Evolutionary conservation across 2,329 filamentous ascomycete genomes (phyloP).

Genomic region (Pseudocercospora vitis): DNA sequence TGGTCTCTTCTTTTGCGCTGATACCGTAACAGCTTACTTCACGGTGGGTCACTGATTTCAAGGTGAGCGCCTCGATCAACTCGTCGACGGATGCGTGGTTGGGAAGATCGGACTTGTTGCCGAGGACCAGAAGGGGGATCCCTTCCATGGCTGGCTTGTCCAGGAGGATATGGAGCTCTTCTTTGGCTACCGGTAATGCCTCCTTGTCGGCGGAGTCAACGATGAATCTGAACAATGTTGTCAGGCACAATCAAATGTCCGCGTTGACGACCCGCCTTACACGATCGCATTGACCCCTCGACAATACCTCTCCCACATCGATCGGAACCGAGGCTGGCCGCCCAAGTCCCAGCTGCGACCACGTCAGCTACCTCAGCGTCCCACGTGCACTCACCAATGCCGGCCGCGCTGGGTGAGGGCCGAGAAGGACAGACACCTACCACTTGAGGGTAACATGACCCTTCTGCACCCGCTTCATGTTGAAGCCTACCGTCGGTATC

Average conservation of each 20-base stretch:
- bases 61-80: conserved; percentile 85
- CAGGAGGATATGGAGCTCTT: conserved; percentile 88
- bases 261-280: conserved; percentile 45
- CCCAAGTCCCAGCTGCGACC: conserved; percentile 82
- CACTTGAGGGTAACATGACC: conserved; percentile 98
- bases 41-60: conserved; percentile 84
- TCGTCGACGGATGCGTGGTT: conserved; percentile 90
- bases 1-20: conserved; percentile 97
- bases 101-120: conserved; percentile 96
- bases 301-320: conserved; percentile 99
- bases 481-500: conserved; percentile 97
- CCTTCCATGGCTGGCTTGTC: conserved; percentile 79
- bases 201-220: conserved; percentile 89
- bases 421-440: conserved; percentile 44
- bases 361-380: conserved; percentile 29
- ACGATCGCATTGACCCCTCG: conserved; percentile 96
- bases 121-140: conserved; percentile 89
- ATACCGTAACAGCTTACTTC: conserved; percentile 99
- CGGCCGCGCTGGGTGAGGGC: not conserved
- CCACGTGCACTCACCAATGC: not conserved
- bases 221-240: conserved; percentile 65
- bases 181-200: conserved; percentile 78
- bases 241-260: conserved; percentile 4
- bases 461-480: conserved; percentile 97
- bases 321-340: conserved; percentile 92